Base-by-base conservation (phyloP, 1,139 yeast species). In the Citeromyces siamensis region DNA sequence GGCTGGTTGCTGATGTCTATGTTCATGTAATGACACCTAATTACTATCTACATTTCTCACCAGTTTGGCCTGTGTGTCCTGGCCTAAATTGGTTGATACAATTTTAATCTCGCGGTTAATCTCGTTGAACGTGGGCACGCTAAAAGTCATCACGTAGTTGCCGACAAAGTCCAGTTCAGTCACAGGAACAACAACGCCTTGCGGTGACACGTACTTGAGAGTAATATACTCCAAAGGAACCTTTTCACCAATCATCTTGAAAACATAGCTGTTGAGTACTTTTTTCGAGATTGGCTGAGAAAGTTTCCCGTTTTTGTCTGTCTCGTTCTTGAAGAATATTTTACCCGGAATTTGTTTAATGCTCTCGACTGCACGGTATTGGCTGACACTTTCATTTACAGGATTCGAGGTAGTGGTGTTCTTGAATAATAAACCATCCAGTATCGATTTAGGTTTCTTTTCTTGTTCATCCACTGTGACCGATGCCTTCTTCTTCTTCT, bases 81-180 rank as follows among this genome's bases (percentile, higher is more conserved):
- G 28, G 7, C 28, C 28, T 6, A 23, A 8, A 23, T 23, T 23
- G 14, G 28, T 23, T 5, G 28, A 23, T 6, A 32, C 19, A 9
- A 35, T 19, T 12, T 18, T 29, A 13, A 19, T 14, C 22, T 21
- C 33, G 10, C 8, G 8, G 12, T 16, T 29, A 3, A 27, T 14
- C 13, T 21, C 31, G 13, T 28, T 28, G 18, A n/a, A 14, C 9
- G 18, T 10, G 17, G 35, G 32, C n/a, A 36, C 19, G 31, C 19
- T 32, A 17, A 36, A 18, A n/a, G 38, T 23, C 20, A 36, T 16
- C 17, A n/a, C 32, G 27, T 36, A 36, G 13, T 20, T 19, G 9
- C 38, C 38, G 19, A 33, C 19, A 19, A 28, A 32, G 27, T 27
- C 35, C 32, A 36, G 28, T 5, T 36, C 35, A 12, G n/a, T 14